A percentile compares a stretch with the other conserved stretches of the same genome.
phyloP scores from a whole-genome alignment of 176 grass and related monocot species.

The Phyllostachys edulis region DNA sequence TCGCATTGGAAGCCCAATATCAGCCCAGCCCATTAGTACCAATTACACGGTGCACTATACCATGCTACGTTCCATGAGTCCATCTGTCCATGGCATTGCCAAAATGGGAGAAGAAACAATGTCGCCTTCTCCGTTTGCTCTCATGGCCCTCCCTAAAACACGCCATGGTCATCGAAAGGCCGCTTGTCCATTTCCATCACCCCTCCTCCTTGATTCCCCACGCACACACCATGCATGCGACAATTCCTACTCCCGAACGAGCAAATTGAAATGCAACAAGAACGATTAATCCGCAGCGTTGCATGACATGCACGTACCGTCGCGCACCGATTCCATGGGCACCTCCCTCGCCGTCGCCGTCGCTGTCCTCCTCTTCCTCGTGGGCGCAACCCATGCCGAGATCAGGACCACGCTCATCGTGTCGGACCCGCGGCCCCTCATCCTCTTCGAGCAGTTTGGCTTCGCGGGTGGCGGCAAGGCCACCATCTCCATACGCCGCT shows the following conservation, averaged over 20 bases:
- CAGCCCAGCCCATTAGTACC: background rate
- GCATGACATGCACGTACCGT: slow-evolving; percentile 13
- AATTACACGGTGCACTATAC: background rate
- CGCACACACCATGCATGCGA: background rate
- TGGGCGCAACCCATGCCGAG: slow-evolving; percentile 23
- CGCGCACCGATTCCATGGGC: slow-evolving; percentile 30
- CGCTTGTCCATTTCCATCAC: slow-evolving; percentile 19
- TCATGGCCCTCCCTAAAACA: slow-evolving; percentile 50
- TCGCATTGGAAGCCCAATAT: background rate
- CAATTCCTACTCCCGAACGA: background rate
- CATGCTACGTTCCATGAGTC: background rate
- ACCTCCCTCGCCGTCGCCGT: slow-evolving; percentile 6
- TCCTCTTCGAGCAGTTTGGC: slow-evolving; percentile 78
- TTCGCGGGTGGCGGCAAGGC: slow-evolving; percentile 49
- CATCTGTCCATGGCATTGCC: background rate
- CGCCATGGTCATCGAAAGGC: slow-evolving; percentile 41
- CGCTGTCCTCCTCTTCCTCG: slow-evolving; percentile 13
- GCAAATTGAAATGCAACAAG: slow-evolving; percentile 3
- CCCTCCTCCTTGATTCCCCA: background rate
- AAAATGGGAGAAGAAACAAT: background rate
- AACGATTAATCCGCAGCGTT: background rate
- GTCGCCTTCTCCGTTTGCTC: slow-evolving; percentile 6
- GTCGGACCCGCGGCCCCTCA: slow-evolving; percentile 42
- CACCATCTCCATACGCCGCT: slow-evolving; percentile 41
- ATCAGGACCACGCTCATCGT: slow-evolving; percentile 47